Base-by-base conservation (phyloP, 306 rosid species). In the Aeschynomene evenia region DNA sequence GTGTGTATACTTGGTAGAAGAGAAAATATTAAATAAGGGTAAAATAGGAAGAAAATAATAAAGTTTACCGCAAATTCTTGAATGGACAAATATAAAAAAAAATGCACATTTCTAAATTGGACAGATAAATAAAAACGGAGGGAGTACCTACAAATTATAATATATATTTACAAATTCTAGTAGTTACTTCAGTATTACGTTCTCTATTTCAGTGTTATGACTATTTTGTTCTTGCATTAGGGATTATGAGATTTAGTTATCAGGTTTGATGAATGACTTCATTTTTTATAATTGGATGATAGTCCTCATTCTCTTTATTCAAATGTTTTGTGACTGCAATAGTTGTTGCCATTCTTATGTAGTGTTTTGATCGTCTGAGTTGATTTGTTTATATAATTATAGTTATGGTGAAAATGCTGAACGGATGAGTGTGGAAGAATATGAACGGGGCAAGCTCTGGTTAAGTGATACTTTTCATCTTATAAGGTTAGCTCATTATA, bases 361-460 rank as follows among this genome's bases (percentile, higher is more conserved):
- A 63, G 18, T 54, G 65, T 31, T 37, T 29, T 71, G 34, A 40
- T 55, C 51, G 55, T 76, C 60, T 60, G 20, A 70, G 21, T 71
- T 73, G 69, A 57, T n/a, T 65, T 77, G 73, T 57, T 75, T 78
- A 49, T 60, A 15, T 78, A 36, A 61, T 60, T 26, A 45, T 50
- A 93, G 98, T 28, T 88, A 93, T 68, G 91, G 83, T 6, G 89
- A 80, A 72, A 46, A 81, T 24, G 67, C 72, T 36, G 89, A 88
- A 29, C 85, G 90, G 40, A 88, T 93, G 94, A 85, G 81, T 70
- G 48, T 24, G 54, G 91, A 84, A 70, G 97, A 93, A 75, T 85
- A 73, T 1, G 87, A 90, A 86, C 72, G 71, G 49, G 98, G 98
- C 36, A 93, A 93, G 81, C 74, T 57, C 64, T 93, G 98, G 97